Conservation (phyloP, 2,329 filamentous ascomycete genomes). For the Lachnellula occidentalis region DNA sequence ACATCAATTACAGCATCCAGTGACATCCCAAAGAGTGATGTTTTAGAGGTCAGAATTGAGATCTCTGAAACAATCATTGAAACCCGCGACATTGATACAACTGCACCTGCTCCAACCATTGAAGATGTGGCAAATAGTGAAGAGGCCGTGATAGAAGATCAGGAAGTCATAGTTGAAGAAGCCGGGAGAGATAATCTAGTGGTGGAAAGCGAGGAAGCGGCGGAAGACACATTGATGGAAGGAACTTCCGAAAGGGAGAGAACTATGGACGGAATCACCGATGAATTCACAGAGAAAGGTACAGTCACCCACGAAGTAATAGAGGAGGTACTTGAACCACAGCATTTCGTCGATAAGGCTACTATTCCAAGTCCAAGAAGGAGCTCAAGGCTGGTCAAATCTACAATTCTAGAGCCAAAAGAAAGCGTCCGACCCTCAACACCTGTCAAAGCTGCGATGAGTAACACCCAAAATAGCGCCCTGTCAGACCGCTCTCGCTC, state of each 20-base stretch:
- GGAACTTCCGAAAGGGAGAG: neutral
- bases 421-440: conserved; percentile 10
- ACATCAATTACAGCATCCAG: neutral
- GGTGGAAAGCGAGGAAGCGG: neutral
- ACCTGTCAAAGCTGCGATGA: conserved; percentile 1
- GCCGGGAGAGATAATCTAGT: neutral
- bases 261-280: neutral
- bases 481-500: conserved; percentile 9
- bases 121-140: neutral
- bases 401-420: conserved; percentile 7
- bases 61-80: neutral
- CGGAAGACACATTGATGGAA: neutral
- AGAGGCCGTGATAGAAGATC: neutral
- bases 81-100: neutral
- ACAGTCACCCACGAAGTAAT: neutral
- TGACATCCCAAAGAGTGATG: neutral
- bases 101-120: too few relatives aligned
- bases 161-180: neutral
- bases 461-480: conserved; percentile 2
- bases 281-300: neutral
- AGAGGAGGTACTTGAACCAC: conserved; percentile 1
- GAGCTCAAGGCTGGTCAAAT: conserved; percentile 16
- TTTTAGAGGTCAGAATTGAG: neutral
- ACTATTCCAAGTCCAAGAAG: conserved; percentile 11
- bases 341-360: neutral